Evolutionary conservation across 1,139 yeast species (phyloP), one percentile per base, ranked within the genome.

Genomic region (Blastobotrys raffinosifermentans): DNA sequence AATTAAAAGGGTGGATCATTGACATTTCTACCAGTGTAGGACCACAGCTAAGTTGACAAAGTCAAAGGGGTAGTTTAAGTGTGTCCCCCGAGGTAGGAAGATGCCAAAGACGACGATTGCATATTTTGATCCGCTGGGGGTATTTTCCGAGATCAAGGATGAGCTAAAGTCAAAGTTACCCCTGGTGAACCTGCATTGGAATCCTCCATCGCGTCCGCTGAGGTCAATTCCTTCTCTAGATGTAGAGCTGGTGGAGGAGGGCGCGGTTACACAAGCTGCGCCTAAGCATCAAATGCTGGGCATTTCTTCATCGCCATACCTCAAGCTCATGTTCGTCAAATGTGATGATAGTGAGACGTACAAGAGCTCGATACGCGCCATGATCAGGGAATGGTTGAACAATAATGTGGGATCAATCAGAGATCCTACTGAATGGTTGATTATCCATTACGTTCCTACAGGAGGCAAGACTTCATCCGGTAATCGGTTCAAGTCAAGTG

Each of bases 41-140:
- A 30, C 30, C 29, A 14, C 19, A 19, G n/a, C 17, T 13, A 10
- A 40, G 40, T 43, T 38, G 37, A n/a, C 16, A 16, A n/a, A 23
- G 22, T 30, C 20, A 35, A 21, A 29, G 43, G 14, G 38, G 29
- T 33, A 35, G 40, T 23, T 34, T 32, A 26, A 15, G 19, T 13
- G 22, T 32, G 19, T 26, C 32, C 40, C 18, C 29, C 21, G 23
- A 16, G n/a, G 34, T 19, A 48, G 21, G 21, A 25, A 8, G 27
- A 14, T 8, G 11, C 7, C 46, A 29, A 52, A 46, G 36, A 55
- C 77, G 3, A 55, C 58, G 32, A 63, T 81, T 18, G 87, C 93
- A 7, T 87, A 78, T 58, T 86, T 83, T 58, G 97, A 91, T 56
- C 97, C 97, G 1, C 83, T 84, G 55, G 74, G 75, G 29, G 73